Conservation (phyloP, 805 yeast genomes). For the Teunomyces cretensis region DNA sequence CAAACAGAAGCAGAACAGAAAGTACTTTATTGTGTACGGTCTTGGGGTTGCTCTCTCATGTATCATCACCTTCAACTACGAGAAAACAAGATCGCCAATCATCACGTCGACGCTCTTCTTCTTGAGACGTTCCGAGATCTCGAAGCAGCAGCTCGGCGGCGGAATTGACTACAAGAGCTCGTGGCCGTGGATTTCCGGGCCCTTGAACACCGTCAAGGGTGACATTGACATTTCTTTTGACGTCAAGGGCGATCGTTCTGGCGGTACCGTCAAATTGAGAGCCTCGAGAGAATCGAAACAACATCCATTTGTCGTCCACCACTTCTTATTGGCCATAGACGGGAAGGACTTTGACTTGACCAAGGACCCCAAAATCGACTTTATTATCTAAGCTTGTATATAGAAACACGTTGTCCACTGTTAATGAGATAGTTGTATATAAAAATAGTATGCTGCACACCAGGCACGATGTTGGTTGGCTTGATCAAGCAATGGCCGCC, state of each 20-base stretch:
- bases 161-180: constrained; percentile 71
- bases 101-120: constrained; percentile 84
- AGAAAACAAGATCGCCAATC: constrained; percentile 85
- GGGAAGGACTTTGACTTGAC: constrained; percentile 25
- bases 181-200: constrained; percentile 89
- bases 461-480: too few species aligned
- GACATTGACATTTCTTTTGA: constrained; percentile 69
- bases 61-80: constrained; percentile 81
- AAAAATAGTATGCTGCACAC: too few species aligned
- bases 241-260: constrained; percentile 63
- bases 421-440: background rate
- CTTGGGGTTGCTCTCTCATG: constrained; percentile 40
- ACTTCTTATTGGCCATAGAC: constrained; percentile 26
- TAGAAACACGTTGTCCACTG: background rate
- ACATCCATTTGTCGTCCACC: constrained; percentile 42
- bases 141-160: constrained; percentile 65
- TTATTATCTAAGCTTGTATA: constrained; percentile 18
- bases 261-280: constrained; percentile 57
- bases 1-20: constrained; percentile 50
- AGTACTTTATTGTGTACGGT: constrained; percentile 50
- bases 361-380: constrained; percentile 27
- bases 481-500: background rate
- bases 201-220: constrained; percentile 80
- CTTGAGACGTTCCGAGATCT: constrained; percentile 69
- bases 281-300: constrained; percentile 67